These are phyloP conservation scores for Sideroxylon spinosum DNA, from an alignment of 179 eudicot species.

Conservation along the genomic window DNA sequence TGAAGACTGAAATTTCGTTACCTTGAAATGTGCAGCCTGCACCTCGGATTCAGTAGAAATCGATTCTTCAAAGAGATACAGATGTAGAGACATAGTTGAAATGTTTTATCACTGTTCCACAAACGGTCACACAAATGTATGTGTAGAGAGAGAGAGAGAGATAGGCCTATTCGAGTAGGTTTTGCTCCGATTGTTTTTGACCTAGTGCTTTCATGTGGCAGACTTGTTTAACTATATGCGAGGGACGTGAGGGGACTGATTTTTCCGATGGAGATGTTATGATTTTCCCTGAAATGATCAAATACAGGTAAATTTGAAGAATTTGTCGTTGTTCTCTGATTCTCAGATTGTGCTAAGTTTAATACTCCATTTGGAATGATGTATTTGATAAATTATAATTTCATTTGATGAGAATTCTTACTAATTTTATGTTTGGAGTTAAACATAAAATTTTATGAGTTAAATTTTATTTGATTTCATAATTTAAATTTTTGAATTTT, in stretches of 20 bases:
- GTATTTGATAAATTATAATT: too few species aligned
- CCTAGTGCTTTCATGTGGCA: conserved; percentile 17
- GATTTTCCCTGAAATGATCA: conserved; percentile 42
- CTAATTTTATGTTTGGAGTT: too few species aligned
- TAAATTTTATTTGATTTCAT: too few species aligned
- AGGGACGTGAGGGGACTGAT: conserved; percentile 44
- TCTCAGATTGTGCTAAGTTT: conserved; percentile 6
- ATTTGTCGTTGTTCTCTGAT: background rate
- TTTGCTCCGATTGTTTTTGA: conserved; percentile 15
- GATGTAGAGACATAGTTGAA: background rate
- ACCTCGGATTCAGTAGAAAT: background rate
- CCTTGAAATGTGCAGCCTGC: background rate
- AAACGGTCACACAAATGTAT: background rate
- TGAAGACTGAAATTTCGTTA: background rate
- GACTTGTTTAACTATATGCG: conserved; percentile 59
- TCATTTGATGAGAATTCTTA: too few species aligned
- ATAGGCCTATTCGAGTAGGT: background rate
- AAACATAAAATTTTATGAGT: too few species aligned
- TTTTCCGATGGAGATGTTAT: conserved; percentile 74
- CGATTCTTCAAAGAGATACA: background rate
- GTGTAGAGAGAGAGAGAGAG: background rate
- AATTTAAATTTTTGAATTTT: too few species aligned
- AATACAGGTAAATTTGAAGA: conserved; percentile 8
- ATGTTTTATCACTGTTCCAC: background rate
- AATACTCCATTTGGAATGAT: background rate